Percentiles rank a stretch among this genome's conserved stretches.
Conservation (phyloP, 495 filamentous ascomycete species). For the Umbilicaria muhlenbergii region DNA sequence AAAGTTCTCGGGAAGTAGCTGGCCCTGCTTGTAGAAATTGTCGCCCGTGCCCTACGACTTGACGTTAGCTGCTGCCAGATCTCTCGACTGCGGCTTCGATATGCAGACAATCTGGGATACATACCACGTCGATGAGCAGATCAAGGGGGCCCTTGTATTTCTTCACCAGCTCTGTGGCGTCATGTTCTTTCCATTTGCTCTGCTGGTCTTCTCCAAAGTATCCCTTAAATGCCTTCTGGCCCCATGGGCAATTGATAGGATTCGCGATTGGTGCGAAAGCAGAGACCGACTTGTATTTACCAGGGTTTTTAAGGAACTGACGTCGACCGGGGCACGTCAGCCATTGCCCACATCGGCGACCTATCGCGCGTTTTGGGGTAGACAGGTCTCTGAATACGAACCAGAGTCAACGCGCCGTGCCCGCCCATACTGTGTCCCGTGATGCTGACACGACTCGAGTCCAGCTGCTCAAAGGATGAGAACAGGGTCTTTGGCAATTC, state of each 20-base stretch:
- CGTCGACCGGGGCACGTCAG: neutral
- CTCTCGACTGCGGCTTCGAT: neutral
- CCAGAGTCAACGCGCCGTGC: constrained; percentile 80
- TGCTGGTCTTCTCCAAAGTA: constrained; percentile 65
- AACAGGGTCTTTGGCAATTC: constrained; percentile 74
- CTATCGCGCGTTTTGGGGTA: neutral
- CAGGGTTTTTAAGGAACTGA: constrained; percentile 75
- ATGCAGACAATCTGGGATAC: constrained; percentile 8
- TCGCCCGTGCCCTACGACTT: constrained; percentile 59
- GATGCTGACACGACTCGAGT: constrained; percentile 54
- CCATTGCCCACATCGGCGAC: neutral
- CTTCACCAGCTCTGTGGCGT: constrained; percentile 82
- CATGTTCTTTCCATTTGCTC: constrained; percentile 70
- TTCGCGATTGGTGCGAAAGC: constrained; percentile 91
- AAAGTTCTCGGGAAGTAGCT: constrained; percentile 89
- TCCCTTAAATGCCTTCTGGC: constrained; percentile 82
- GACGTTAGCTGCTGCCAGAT: neutral
- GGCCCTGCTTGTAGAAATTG: constrained; percentile 87
- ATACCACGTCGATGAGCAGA: constrained; percentile 66
- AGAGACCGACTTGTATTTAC: constrained; percentile 69
- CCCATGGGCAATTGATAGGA: constrained; percentile 77
- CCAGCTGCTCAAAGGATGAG: constrained; percentile 46
- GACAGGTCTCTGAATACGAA: constrained; percentile 13
- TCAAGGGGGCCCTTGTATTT: constrained; percentile 56
- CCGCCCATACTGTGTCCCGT: constrained; percentile 95